Evolutionary conservation across 768 basidiomycete species (phyloP).

Genomic region (Botryobasidium botryosum): DNA sequence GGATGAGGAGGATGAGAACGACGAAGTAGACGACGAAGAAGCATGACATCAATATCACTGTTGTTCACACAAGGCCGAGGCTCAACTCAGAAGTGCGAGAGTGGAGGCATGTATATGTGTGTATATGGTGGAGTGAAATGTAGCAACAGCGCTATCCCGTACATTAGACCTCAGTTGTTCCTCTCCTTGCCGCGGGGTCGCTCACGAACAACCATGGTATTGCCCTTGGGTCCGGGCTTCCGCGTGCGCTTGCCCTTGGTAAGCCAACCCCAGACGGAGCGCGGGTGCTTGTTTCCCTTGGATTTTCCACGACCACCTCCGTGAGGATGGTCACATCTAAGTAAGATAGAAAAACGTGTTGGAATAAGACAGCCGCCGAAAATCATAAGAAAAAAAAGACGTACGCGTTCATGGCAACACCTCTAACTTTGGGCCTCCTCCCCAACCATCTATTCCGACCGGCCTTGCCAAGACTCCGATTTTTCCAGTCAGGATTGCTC

Average conservation of each 20-base stretch:
- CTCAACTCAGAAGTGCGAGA: too few relatives aligned
- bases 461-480: slow-evolving; percentile 75
- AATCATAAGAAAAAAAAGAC: slow-evolving; percentile 19
- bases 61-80: too few relatives aligned
- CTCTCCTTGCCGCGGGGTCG: slow-evolving; percentile 58
- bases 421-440: slow-evolving; percentile 66
- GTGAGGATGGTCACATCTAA: slow-evolving; percentile 78
- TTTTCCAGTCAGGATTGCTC: slow-evolving; percentile 82
- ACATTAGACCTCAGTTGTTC: too few relatives aligned
- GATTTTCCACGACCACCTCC: slow-evolving; percentile 97
- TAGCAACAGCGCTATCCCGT: too few relatives aligned
- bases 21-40: slow-evolving; percentile 29
- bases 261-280: slow-evolving; percentile 83
- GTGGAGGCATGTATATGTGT: too few relatives aligned
- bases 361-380: neutral
- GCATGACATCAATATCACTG: too few relatives aligned
- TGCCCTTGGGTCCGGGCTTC: slow-evolving; percentile 80
- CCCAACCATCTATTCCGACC: slow-evolving; percentile 82
- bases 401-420: slow-evolving; percentile 94
- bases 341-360: neutral
- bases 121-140: too few relatives aligned
- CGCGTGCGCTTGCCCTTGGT: slow-evolving; percentile 88
- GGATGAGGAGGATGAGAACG: slow-evolving; percentile 21
- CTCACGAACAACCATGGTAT: slow-evolving; percentile 78
- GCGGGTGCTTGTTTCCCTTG: slow-evolving; percentile 89